phyloP scores from a whole-genome alignment of 352 stramenopile species.

The Globisporangium cylindrosporum region DNA sequence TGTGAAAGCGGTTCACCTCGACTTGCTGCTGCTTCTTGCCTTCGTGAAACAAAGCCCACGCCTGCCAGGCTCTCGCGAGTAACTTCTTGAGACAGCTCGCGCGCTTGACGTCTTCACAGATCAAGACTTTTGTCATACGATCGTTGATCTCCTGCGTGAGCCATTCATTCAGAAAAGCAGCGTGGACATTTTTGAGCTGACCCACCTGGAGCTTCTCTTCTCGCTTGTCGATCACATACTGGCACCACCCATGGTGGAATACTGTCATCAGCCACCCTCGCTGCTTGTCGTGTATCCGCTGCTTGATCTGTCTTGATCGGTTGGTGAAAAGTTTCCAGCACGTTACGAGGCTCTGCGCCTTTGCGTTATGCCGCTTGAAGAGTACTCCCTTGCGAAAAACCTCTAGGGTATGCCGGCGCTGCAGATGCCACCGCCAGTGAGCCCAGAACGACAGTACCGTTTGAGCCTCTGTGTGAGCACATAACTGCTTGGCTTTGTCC shows the following conservation, averaged over 20 bases:
- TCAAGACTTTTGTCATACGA: conserved; percentile 21
- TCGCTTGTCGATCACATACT: conserved; percentile 14
- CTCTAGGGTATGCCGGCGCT: neutral
- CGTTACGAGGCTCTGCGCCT: neutral
- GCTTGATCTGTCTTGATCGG: neutral
- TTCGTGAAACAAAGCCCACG: conserved; percentile 24
- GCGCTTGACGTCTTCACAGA: conserved; percentile 26
- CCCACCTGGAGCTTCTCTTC: conserved; percentile 17
- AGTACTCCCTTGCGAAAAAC: neutral
- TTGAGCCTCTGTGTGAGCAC: neutral
- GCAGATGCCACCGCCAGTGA: conserved; percentile 6
- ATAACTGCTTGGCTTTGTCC: neutral
- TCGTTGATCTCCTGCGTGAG: conserved; percentile 19
- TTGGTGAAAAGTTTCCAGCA: neutral
- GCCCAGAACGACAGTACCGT: neutral
- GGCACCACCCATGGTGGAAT: conserved; percentile 25
- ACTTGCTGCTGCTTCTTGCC: conserved; percentile 9
- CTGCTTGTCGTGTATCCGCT: neutral
- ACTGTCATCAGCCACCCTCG: conserved; percentile 8
- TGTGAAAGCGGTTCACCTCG: neutral
- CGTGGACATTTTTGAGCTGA: conserved; percentile 23
- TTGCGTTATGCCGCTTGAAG: neutral
- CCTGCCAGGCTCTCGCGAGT: conserved; percentile 19
- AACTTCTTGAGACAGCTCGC: conserved; percentile 15
- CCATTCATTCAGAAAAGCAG: conserved; percentile 28